Percentiles rank a stretch among this genome's conserved stretches.
Conservation (phyloP, 1,139 yeast species). For the Meyerozyma guilliermondii region DNA sequence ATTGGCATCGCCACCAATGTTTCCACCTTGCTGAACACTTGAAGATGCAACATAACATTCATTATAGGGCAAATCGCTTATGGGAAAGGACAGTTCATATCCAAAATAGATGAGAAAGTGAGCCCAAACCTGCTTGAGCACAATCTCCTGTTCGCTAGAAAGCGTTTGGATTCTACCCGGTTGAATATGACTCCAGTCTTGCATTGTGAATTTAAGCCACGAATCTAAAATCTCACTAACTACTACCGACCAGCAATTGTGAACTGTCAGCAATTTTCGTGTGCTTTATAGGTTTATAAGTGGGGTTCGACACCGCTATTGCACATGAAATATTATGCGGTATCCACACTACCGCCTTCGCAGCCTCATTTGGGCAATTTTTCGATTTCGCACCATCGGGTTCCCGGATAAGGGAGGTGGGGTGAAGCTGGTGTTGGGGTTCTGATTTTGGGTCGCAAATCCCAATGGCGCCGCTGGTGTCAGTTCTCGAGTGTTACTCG, state of each 20-base stretch:
- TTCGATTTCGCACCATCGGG: constrained; percentile 6
- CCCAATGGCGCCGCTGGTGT: constrained; percentile 1
- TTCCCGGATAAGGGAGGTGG: constrained; percentile 3
- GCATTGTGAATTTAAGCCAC: not conserved
- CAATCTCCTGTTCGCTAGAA: constrained; percentile 57
- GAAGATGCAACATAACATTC: constrained; percentile 34
- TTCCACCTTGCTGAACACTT: constrained; percentile 11
- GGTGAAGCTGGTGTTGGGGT: constrained; percentile 3
- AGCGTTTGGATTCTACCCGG: constrained; percentile 60
- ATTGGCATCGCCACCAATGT: constrained; percentile 15
- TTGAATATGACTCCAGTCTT: constrained; percentile 15
- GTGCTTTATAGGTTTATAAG: not conserved
- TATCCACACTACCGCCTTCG: constrained; percentile 10
- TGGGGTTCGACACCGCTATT: constrained; percentile 2
- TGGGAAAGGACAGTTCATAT: constrained; percentile 41
- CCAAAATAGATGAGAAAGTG: constrained; percentile 60
- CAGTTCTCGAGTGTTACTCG: constrained; percentile 1
- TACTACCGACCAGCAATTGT: not conserved
- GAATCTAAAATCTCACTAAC: not conserved
- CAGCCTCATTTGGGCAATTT: constrained; percentile 15
- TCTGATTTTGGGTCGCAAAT: constrained; percentile 1
- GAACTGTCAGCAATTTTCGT: not conserved
- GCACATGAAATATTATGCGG: not conserved
- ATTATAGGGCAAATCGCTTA: constrained; percentile 26
- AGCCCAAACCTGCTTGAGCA: constrained; percentile 74